Percentiles rank a stretch among this genome's conserved stretches.
These are phyloP conservation scores for Dactylorhiza incarnata DNA, from an alignment of 106 monocot species.

Conservation along the genomic window DNA sequence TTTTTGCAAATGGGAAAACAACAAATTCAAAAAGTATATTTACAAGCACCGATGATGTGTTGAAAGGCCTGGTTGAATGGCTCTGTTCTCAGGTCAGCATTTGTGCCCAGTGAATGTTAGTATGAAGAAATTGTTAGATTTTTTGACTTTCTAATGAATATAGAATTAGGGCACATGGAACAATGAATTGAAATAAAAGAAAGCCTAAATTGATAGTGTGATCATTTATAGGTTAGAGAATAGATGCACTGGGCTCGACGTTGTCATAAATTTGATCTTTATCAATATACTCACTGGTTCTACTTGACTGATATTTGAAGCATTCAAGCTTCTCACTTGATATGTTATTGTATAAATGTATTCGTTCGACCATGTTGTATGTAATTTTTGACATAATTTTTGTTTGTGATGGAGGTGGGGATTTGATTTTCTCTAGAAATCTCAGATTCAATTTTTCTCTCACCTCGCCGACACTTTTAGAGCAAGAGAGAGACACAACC, in stretches of 20 bases:
- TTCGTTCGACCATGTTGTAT: background rate
- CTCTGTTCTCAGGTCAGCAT: slow-evolving; percentile 79
- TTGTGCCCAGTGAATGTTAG: background rate
- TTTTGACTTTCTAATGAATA: background rate
- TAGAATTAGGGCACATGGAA: background rate
- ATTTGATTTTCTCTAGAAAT: too few relatives aligned
- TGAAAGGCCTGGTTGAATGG: slow-evolving; percentile 75
- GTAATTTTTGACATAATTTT: background rate
- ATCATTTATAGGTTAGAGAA: background rate
- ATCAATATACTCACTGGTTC: background rate
- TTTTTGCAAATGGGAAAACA: slow-evolving; percentile 58
- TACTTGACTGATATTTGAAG: background rate
- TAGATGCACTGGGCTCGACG: background rate
- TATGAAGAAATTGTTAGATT: background rate
- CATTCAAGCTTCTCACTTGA: background rate
- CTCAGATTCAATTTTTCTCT: too few relatives aligned
- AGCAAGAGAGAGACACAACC: too few relatives aligned
- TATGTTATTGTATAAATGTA: background rate
- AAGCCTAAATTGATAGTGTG: background rate
- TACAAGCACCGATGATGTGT: slow-evolving; percentile 62
- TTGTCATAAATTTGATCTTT: background rate
- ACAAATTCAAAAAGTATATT: slow-evolving; percentile 49
- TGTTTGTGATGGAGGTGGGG: background rate
- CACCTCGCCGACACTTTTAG: too few relatives aligned
- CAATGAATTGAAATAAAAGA: background rate